Conservation (phyloP, 768 basidiomycete species). For the Pisolithus tinctorius region DNA sequence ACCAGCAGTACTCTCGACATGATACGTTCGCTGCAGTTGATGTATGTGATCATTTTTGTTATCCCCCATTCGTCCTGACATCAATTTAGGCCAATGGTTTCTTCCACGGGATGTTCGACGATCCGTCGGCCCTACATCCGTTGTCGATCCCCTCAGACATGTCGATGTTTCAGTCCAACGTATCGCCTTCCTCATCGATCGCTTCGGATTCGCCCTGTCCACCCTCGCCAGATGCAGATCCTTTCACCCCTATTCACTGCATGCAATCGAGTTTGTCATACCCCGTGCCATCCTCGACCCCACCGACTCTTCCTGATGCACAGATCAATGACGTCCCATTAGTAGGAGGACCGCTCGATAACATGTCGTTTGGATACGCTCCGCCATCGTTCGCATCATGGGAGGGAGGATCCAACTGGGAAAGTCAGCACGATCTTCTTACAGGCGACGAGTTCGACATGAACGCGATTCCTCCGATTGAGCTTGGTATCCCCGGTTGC, state of each 20-base stretch:
- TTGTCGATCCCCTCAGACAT: constrained; percentile 36
- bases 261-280: constrained; percentile 15
- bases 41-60: constrained; percentile 28
- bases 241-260: constrained; percentile 39
- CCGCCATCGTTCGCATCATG: constrained; percentile 23
- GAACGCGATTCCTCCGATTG: constrained; percentile 55
- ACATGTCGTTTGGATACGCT: constrained; percentile 18
- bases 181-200: constrained; percentile 46
- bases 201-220: constrained; percentile 44
- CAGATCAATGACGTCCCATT: no score
- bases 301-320: no score
- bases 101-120: constrained; percentile 42
- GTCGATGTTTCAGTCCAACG: constrained; percentile 33
- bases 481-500: constrained; percentile 48
- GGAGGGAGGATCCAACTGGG: constrained; percentile 28
- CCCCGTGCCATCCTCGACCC: constrained; percentile 11
- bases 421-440: constrained; percentile 31
- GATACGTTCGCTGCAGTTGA: constrained; percentile 28
- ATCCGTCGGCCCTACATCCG: constrained; percentile 29
- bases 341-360: constrained; percentile 8
- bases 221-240: constrained; percentile 41
- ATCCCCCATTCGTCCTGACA: constrained; percentile 4
- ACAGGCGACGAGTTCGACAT: constrained; percentile 64
- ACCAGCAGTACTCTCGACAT: constrained; percentile 30
- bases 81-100: constrained; percentile 40